Evolutionary conservation across 2,329 filamentous ascomycete species (phyloP).

Genomic region (Penicillium capsulatum): DNA sequence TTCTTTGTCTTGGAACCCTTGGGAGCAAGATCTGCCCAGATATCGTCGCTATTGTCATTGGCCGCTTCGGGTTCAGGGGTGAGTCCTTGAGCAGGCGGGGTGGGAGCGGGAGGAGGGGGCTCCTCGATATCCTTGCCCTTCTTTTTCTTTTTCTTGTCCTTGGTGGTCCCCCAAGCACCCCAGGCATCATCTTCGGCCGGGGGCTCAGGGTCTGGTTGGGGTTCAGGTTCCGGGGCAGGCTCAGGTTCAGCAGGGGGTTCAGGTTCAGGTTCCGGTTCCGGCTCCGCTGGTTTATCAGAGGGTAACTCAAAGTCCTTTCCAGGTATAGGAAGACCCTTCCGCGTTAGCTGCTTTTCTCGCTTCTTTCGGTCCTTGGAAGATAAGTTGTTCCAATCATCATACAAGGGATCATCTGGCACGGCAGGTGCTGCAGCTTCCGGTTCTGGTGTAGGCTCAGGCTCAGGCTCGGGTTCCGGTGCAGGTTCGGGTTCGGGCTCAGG

Average conservation of each 20-base stretch:
- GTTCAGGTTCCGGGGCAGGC: slow-evolving; percentile 22
- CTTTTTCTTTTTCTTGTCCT: slow-evolving; percentile 49
- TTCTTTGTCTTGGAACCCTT: slow-evolving; percentile 38
- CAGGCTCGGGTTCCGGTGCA: slow-evolving; percentile 21
- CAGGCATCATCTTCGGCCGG: slow-evolving; percentile 26
- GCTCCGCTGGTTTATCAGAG: slow-evolving; percentile 18
- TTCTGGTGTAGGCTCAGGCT: slow-evolving; percentile 34
- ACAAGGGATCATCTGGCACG: slow-evolving; percentile 35
- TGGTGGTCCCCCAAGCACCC: slow-evolving; percentile 36
- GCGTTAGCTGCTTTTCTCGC: slow-evolving; percentile 32
- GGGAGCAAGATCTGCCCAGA: slow-evolving; percentile 37
- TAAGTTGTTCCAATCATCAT: slow-evolving; percentile 33
- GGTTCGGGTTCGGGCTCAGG: slow-evolving; percentile 27
- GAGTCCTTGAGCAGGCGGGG: slow-evolving; percentile 45
- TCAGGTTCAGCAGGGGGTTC: slow-evolving; percentile 14
- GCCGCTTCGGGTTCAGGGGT: slow-evolving; percentile 36
- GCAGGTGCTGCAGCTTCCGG: slow-evolving; percentile 20
- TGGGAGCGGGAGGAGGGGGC: slow-evolving; percentile 47
- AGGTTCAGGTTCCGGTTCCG: slow-evolving; percentile 24
- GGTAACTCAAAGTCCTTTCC: slow-evolving; percentile 28
- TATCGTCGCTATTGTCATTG: slow-evolving; percentile 33
- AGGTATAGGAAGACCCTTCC: slow-evolving; percentile 29
- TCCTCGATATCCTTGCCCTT: slow-evolving; percentile 45
- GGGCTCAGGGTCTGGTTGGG: slow-evolving; percentile 15
- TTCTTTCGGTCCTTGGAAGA: slow-evolving; percentile 46